Evolutionary conservation across 176 grass and related monocot genomes (phyloP), one percentile per base, ranked within the genome.

Genomic region (Saccharum officinarum): DNA sequence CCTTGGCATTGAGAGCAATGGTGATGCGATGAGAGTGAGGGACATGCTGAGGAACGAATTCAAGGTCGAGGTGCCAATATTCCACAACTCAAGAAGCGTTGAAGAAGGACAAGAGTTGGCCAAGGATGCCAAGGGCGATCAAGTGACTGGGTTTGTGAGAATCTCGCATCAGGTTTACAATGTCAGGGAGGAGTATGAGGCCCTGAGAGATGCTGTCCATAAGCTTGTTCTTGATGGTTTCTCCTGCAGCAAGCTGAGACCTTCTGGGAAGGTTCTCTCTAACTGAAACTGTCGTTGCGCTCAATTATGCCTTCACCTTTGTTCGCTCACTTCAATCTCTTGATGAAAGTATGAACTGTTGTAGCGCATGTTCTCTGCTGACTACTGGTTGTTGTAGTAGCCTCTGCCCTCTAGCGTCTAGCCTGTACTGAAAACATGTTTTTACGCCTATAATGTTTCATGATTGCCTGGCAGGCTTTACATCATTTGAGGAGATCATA

Each of bases 91-190:
- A 38, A 90, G 76, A 80, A 88, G 82, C 34, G 61, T 70, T 7
- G 83, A 90, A 34, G 57, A 86, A 26, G 69, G 10, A 1, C 83
- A 92, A 54, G 79, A 82, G 39, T 81, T 75, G 59, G 50, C 38
- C 31, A 80, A 67, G 22, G 83, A 90, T 59, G 78, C 80, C 34
- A 85, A 42, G 26, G 78, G 69, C 47, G 86, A 74, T 89, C 30
- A 25, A n/a, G 79, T 96, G 44, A 99, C 86, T 18, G 97, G 86
- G 41, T 99, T 96, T 67, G 92, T 87, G 38, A 92, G 97, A 57
- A 94, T 99, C 66, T 99, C 97, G 18, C 84, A 96, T 75, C 94
- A 96, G 88, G 87, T 99, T 44, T 99, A 99, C 84, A 99, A 99
- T 86, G 92, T 89, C 75, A 93, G 71, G 42, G 84, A 90, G 34